A percentile compares a stretch with the other conserved stretches of the same genome.
Evolutionary conservation across 352 stramenopile species (phyloP).

Genomic region (Phytophthora foliorum): DNA sequence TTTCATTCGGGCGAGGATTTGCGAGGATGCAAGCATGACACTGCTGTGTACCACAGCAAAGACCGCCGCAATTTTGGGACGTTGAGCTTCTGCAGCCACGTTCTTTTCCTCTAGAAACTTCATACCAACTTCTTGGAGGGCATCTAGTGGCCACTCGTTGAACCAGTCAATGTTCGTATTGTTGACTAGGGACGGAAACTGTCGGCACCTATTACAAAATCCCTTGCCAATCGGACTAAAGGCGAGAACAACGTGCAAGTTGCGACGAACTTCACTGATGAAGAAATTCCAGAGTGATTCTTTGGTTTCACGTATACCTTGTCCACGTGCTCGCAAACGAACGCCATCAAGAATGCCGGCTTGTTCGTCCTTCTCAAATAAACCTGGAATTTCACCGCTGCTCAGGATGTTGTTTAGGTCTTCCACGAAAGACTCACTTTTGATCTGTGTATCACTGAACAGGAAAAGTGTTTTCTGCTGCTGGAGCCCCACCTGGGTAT

Average conservation of each 20-base stretch:
- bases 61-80: slow-evolving; percentile 86
- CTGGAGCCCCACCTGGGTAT: slow-evolving; percentile 79
- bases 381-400: slow-evolving; percentile 91
- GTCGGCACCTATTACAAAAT: slow-evolving; percentile 84
- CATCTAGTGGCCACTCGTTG: slow-evolving; percentile 93
- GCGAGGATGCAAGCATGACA: slow-evolving; percentile 82
- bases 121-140: slow-evolving; percentile 93
- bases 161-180: slow-evolving; percentile 96
- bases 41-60: slow-evolving; percentile 93
- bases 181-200: slow-evolving; percentile 95
- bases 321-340: slow-evolving; percentile 62
- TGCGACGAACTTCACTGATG: slow-evolving; percentile 91
- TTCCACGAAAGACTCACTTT: slow-evolving; percentile 94
- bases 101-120: slow-evolving; percentile 94
- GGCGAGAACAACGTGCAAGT: slow-evolving; percentile 93
- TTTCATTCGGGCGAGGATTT: slow-evolving; percentile 92
- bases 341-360: slow-evolving; percentile 88
- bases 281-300: slow-evolving; percentile 95
- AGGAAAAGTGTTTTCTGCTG: slow-evolving; percentile 92
- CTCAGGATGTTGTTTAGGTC: slow-evolving; percentile 95
- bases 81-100: slow-evolving; percentile 73
- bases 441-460: slow-evolving; percentile 96
- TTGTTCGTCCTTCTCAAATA: slow-evolving; percentile 95
- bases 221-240: slow-evolving; percentile 94
- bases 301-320: slow-evolving; percentile 90